Evolutionary conservation across 352 stramenopile genomes (phyloP).

Genomic region (Elongisporangium undulatum): DNA sequence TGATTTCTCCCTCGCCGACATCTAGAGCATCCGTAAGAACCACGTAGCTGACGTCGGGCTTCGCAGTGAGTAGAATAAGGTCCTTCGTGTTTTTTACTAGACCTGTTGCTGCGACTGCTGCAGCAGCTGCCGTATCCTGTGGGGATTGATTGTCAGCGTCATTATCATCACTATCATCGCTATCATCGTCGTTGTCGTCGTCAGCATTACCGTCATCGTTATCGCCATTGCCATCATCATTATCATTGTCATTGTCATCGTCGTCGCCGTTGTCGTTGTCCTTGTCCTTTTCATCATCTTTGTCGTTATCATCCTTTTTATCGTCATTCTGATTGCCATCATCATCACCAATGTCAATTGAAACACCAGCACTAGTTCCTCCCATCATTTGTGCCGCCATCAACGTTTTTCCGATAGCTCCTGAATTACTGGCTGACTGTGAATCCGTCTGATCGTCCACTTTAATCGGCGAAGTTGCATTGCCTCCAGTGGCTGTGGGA

Average conservation of each 20-base stretch:
- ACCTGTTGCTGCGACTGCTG: slow-evolving; percentile 16
- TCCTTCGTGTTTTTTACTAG: slow-evolving; percentile 27
- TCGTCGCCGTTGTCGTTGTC: not conserved
- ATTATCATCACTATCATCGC: slow-evolving; percentile 12
- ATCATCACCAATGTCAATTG: slow-evolving; percentile 1
- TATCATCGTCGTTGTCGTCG: slow-evolving; percentile 12
- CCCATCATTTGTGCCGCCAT: not conserved
- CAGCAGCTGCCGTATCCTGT: slow-evolving; percentile 9
- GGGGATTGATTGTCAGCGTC: slow-evolving; percentile 3
- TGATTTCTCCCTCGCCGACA: slow-evolving; percentile 47
- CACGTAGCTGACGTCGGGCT: slow-evolving; percentile 46
- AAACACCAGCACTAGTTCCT: not conserved
- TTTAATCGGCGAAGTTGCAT: not conserved
- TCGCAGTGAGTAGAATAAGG: slow-evolving; percentile 37
- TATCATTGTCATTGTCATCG: not conserved
- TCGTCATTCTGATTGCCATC: slow-evolving; percentile 9
- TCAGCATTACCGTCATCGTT: slow-evolving; percentile 6
- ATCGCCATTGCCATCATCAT: too few relatives aligned
- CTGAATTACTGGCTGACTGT: not conserved
- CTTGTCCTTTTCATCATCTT: not conserved
- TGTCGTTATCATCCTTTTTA: not conserved
- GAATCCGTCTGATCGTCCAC: not conserved
- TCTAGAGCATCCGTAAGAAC: slow-evolving; percentile 43
- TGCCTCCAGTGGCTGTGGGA: not conserved
- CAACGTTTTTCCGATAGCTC: not conserved